A percentile compares a stretch with the other conserved stretches of the same genome.
Conservation (phyloP, 1,284 basidiomycete species). For the Wallemia ichthyophaga region DNA sequence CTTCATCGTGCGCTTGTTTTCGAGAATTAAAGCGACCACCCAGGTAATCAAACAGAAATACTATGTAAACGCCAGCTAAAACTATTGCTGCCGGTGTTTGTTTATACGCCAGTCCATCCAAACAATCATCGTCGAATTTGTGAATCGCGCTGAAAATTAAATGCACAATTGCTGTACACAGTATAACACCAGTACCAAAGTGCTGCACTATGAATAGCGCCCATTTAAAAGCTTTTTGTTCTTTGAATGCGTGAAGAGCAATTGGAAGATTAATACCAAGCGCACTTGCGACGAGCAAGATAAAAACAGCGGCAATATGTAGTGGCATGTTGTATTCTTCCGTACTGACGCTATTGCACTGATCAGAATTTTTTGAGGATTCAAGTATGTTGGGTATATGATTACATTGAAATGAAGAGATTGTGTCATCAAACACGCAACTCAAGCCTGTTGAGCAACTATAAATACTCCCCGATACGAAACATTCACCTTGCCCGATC, state of each 20-base stretch:
- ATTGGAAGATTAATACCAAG: neutral
- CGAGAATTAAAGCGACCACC: neutral
- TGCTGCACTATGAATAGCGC: neutral
- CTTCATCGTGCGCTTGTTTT: too few relatives aligned
- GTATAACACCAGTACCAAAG: constrained; percentile 17
- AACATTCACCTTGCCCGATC: too few relatives aligned
- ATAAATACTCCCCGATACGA: too few relatives aligned
- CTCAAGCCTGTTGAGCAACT: too few relatives aligned
- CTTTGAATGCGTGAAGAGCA: neutral
- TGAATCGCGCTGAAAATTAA: constrained; percentile 18
- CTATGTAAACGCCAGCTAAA: constrained; percentile 12
- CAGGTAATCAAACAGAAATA: constrained; percentile 6
- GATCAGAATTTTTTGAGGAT: too few relatives aligned
- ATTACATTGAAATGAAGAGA: too few relatives aligned
- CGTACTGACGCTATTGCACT: too few relatives aligned
- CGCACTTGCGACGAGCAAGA: neutral
- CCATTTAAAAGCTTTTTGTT: neutral
- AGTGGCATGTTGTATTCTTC: neutral
- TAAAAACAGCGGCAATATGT: neutral
- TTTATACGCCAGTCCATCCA: constrained; percentile 18
- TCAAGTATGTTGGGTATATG: too few relatives aligned
- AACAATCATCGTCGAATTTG: constrained; percentile 16
- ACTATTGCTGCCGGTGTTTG: constrained; percentile 17
- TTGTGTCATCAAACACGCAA: too few relatives aligned
- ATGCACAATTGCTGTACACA: constrained; percentile 17